Evolutionary conservation across 2,329 filamentous ascomycete species (phyloP).

Genomic region (Exophiala sideris): DNA sequence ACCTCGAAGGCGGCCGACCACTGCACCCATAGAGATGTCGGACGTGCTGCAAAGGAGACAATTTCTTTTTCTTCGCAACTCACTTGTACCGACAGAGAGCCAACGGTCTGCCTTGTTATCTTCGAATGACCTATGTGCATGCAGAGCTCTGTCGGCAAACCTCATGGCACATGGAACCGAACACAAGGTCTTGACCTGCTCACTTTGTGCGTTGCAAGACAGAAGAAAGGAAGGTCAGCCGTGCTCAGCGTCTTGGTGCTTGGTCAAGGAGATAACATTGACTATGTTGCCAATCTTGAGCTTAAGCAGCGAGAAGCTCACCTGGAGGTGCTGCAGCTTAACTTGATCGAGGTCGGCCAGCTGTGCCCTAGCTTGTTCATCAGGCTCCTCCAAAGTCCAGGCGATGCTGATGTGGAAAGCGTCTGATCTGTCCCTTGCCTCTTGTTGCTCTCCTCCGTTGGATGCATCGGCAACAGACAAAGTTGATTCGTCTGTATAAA

Average conservation of each 20-base stretch:
- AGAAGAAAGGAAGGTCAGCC: background rate
- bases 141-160: too few relatives aligned
- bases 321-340: slow-evolving; percentile 35
- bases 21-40: too few relatives aligned
- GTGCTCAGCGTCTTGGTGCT: background rate
- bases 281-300: slow-evolving; percentile 72
- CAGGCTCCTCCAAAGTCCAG: slow-evolving; percentile 66
- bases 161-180: too few relatives aligned
- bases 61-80: too few relatives aligned
- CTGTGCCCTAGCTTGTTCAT: slow-evolving; percentile 39
- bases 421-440: slow-evolving; percentile 43
- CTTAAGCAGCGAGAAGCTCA: slow-evolving; percentile 63
- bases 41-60: too few relatives aligned
- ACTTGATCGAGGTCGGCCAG: slow-evolving; percentile 24
- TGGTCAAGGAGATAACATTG: slow-evolving; percentile 29
- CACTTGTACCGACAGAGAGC: too few relatives aligned
- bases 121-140: too few relatives aligned
- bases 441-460: slow-evolving; percentile 26
- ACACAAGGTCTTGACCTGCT: too few relatives aligned
- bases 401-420: slow-evolving; percentile 87
- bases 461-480: slow-evolving; percentile 5
- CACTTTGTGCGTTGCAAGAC: background rate
- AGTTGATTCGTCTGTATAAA: slow-evolving; percentile 55
- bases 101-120: too few relatives aligned
- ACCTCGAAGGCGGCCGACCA: too few relatives aligned